Evolutionary conservation across 179 eudicot species (phyloP), one percentile per base, ranked within the genome.

Genomic region (Spergularia azorica): DNA sequence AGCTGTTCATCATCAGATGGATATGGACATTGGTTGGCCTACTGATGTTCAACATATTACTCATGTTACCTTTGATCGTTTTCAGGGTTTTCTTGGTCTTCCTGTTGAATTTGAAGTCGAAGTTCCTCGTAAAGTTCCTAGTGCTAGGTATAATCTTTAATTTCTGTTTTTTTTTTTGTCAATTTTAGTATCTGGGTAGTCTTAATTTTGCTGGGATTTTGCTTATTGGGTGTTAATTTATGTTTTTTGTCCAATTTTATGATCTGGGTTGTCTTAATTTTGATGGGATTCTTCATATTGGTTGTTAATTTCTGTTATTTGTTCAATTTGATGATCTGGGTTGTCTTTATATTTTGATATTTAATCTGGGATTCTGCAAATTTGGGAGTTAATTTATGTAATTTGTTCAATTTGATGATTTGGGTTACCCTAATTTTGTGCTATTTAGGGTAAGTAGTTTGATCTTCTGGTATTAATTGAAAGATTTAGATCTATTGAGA

Each of bases 11-110:
- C 84, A 86, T 3, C 39, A 36, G 4, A 90, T 95, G 97, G 98
- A 95, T 6, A 91, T 95, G 98, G 98, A 95, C n/a, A 95, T 95
- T 77, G 97, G 98, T 11, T 95, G 97, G 91, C 98, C 98, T 39
- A 95, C 97, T 4, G 83, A 95, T 63, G 98, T 95, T 12, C 88
- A 88, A 58, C 99, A 95, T 77, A 81, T 95, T 18, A 86, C 93
- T 17, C 99, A 93, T 76, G 99, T 95, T 71, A 95, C 97, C 3
- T 95, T 95, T 63, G 98, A 95, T 70, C 81, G 95, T 5, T 95
- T 95, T 67, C 81, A 91, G 38, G 98, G 98, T 0, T 95, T 95
- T 77, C 68, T 92, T 72, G 98, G 98, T 15, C 90, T 95, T 38
- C 97, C 98, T 38, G 87, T 82, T 59, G 98, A 95, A 80, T 88